Percentiles rank a stretch among this genome's conserved stretches.
These are phyloP conservation scores for Penicillium egyptiacum DNA, from an alignment of 495 filamentous ascomycete genomes.

Conservation along the genomic window DNA sequence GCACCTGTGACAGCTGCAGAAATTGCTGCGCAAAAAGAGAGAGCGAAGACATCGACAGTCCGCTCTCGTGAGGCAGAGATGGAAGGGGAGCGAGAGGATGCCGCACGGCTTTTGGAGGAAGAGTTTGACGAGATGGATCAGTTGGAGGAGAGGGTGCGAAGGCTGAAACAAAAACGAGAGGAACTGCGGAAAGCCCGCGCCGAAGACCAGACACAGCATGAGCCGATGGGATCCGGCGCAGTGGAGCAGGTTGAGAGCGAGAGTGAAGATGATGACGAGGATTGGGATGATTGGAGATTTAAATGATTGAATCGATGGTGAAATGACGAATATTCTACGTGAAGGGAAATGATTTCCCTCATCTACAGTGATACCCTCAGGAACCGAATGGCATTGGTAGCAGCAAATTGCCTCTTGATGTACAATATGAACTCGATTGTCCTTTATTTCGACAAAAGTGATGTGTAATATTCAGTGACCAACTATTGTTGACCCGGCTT, in stretches of 20 bases:
- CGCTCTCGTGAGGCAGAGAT: constrained; percentile 56
- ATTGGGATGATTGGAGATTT: constrained; percentile 72
- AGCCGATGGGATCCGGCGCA: constrained; percentile 19
- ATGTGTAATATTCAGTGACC: background rate
- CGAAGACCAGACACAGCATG: constrained; percentile 40
- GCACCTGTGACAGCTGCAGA: constrained; percentile 68
- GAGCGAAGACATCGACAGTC: constrained; percentile 51
- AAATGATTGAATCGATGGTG: constrained; percentile 36
- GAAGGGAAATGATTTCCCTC: constrained; percentile 29
- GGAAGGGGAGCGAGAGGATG: constrained; percentile 87
- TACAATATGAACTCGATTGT: constrained; percentile 16
- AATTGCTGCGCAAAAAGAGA: constrained; percentile 62
- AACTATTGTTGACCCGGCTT: constrained; percentile 14
- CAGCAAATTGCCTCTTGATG: constrained; percentile 12
- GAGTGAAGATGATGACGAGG: constrained; percentile 47
- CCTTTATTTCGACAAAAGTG: constrained; percentile 12
- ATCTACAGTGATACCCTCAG: constrained; percentile 47
- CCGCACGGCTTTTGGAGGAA: constrained; percentile 72
- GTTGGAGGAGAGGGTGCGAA: constrained; percentile 75
- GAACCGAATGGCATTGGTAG: constrained; percentile 23
- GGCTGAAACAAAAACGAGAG: constrained; percentile 70
- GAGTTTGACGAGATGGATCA: constrained; percentile 96
- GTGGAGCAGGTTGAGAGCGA: constrained; percentile 28
- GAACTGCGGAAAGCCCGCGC: constrained; percentile 49
- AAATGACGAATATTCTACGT: constrained; percentile 13